Conservation (phyloP, 345 rosid species). For the Citrus reticulata region DNA sequence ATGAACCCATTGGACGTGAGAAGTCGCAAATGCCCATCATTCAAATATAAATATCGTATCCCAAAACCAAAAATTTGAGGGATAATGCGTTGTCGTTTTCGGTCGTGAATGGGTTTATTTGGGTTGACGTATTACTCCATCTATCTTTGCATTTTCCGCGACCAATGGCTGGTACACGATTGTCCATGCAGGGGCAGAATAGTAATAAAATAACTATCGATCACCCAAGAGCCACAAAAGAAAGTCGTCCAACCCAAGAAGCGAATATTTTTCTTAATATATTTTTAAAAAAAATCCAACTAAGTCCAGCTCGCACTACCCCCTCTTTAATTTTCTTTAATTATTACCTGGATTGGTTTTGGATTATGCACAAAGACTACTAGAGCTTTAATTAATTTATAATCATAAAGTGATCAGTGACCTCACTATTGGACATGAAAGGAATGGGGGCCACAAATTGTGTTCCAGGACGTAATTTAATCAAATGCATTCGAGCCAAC, state of each 20-base stretch:
- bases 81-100: not conserved
- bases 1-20: not conserved
- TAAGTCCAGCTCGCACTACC: not conserved
- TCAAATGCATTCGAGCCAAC: not conserved
- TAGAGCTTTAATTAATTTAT: not conserved
- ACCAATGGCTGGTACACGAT: slow-evolving; percentile 8
- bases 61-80: not conserved
- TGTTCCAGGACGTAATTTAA: slow-evolving; percentile 26
- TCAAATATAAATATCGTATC: not conserved
- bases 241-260: not conserved
- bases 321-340: not conserved
- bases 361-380: slow-evolving; percentile 1
- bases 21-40: slow-evolving; percentile 8
- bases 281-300: not conserved
- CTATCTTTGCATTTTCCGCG: not conserved
- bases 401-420: slow-evolving; percentile 7
- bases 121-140: slow-evolving; percentile 9
- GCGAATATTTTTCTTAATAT: not conserved
- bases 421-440: not conserved
- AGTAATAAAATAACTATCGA: not conserved
- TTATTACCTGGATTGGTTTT: not conserved
- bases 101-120: not conserved
- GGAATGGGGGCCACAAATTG: slow-evolving; percentile 7
- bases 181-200: not conserved
- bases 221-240: not conserved